phyloP scores from a whole-genome alignment of 805 yeast genomes.

The Scheffersomyces amazonensis region DNA sequence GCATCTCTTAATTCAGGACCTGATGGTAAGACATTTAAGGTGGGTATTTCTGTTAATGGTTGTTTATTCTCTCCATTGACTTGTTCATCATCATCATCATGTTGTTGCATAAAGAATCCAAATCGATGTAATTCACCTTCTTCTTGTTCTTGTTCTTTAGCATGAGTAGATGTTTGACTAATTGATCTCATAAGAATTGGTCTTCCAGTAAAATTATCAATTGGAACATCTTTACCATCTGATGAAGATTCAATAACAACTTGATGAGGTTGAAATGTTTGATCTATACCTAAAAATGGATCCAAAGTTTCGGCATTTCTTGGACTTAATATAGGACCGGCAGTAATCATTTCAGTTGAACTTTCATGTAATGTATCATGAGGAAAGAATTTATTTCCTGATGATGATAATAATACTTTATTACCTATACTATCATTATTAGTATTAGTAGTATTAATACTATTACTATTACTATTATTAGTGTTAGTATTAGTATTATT shows the following conservation, averaged over 20 bases:
- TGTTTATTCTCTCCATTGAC: slow-evolving; percentile 2
- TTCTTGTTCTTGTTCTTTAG: slow-evolving; percentile 78
- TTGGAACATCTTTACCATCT: slow-evolving; percentile 49
- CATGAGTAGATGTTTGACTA: slow-evolving; percentile 64
- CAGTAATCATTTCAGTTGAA: slow-evolving; percentile 47
- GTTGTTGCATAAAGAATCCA: slow-evolving; percentile 77
- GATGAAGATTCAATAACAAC: slow-evolving; percentile 66
- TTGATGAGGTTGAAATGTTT: slow-evolving; percentile 56
- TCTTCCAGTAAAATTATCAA: slow-evolving; percentile 69
- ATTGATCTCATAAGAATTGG: slow-evolving; percentile 64
- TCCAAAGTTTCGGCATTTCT: slow-evolving; percentile 20
- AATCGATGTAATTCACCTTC: slow-evolving; percentile 90
- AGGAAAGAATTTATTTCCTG: neutral
- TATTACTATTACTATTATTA: neutral
- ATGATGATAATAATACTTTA: neutral
- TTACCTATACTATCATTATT: too few species aligned
- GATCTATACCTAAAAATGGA: slow-evolving; percentile 12
- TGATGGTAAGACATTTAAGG: slow-evolving; percentile 45
- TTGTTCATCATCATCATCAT: slow-evolving; percentile 22
- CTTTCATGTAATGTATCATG: slow-evolving; percentile 37
- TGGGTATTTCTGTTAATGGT: slow-evolving; percentile 18
- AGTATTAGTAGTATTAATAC: neutral
- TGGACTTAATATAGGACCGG: slow-evolving; percentile 54
- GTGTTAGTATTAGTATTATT: neutral
- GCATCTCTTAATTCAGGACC: slow-evolving; percentile 56